Conservation (phyloP, 139 green algal genomes). For the Edaphochlamys debaryana region DNA sequence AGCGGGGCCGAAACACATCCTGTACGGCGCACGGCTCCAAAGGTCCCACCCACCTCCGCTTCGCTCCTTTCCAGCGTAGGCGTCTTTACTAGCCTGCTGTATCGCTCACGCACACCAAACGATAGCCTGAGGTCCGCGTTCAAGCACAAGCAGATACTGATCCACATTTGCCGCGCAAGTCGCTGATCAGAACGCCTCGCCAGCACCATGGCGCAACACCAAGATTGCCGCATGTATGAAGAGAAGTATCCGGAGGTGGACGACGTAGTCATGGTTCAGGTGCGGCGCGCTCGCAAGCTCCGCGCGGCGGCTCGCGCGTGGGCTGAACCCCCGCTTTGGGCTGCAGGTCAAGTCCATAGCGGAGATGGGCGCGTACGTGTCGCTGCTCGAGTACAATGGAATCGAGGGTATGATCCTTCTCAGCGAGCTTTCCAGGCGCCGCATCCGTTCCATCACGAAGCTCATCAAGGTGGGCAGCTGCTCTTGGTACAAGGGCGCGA, state of each 20-base stretch:
- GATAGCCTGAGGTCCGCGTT: too few relatives aligned
- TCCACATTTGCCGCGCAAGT: too few relatives aligned
- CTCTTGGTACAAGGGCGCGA: not conserved
- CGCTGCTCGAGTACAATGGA: conserved; percentile 93
- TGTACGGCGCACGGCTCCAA: too few relatives aligned
- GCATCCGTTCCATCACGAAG: conserved; percentile 98
- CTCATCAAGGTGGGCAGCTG: conserved; percentile 92
- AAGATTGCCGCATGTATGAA: conserved; percentile 96
- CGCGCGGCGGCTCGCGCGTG: too few relatives aligned
- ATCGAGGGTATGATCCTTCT: conserved; percentile 99
- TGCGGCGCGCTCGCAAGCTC: conserved; percentile 31
- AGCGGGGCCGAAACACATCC: too few relatives aligned
- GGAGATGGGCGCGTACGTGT: conserved; percentile 99
- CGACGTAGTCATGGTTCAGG: conserved; percentile 98
- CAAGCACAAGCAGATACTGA: too few relatives aligned
- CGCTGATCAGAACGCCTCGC: too few relatives aligned
- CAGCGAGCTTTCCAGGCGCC: conserved; percentile 96
- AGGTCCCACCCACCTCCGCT: too few relatives aligned
- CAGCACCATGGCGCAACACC: conserved; percentile 55
- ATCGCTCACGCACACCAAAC: too few relatives aligned
- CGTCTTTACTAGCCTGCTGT: too few relatives aligned
- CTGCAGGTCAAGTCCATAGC: conserved; percentile 91
- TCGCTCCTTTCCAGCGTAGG: too few relatives aligned
- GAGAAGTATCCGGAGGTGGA: conserved; percentile 96
- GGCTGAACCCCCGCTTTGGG: not conserved